Evolutionary conservation across 352 stramenopile species (phyloP).

Genomic region (Pythium rhizo-oryzae): DNA sequence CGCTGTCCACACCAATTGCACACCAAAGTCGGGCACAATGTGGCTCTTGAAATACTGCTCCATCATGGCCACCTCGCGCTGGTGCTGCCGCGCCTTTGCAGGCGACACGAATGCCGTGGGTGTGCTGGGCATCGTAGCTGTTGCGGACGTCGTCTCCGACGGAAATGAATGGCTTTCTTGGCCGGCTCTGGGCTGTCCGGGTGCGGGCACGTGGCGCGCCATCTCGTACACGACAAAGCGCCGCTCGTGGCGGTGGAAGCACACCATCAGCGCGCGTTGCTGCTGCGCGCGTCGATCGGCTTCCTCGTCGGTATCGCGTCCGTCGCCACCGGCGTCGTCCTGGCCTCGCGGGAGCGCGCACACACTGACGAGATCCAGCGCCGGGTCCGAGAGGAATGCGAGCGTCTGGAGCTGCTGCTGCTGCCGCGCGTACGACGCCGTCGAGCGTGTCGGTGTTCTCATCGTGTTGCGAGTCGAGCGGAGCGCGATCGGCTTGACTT

Average conservation of each 20-base stretch:
- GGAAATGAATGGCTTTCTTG: background rate
- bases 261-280: conserved; percentile 40
- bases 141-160: background rate
- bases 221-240: conserved; percentile 60
- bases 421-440: background rate
- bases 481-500: conserved; percentile 69
- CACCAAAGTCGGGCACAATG: conserved; percentile 24
- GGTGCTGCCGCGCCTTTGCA: conserved; percentile 28
- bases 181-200: background rate
- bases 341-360: conserved; percentile 27
- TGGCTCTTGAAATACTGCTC: conserved; percentile 28
- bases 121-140: background rate
- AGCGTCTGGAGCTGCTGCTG: conserved; percentile 5
- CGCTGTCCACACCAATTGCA: conserved; percentile 28
- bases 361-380: conserved; percentile 49
- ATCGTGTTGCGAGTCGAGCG: background rate
- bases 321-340: background rate
- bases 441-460: background rate
- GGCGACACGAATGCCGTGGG: conserved; percentile 25
- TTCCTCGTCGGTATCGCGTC: background rate
- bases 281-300: background rate
- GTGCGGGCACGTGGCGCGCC: conserved; percentile 14
- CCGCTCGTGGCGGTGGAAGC: conserved; percentile 49
- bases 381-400: conserved; percentile 56
- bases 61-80: conserved; percentile 27